Percentiles rank a stretch among this genome's conserved stretches.
Evolutionary conservation across 176 grass and related monocot genomes (phyloP).

Genomic region (Bromus sterilis): DNA sequence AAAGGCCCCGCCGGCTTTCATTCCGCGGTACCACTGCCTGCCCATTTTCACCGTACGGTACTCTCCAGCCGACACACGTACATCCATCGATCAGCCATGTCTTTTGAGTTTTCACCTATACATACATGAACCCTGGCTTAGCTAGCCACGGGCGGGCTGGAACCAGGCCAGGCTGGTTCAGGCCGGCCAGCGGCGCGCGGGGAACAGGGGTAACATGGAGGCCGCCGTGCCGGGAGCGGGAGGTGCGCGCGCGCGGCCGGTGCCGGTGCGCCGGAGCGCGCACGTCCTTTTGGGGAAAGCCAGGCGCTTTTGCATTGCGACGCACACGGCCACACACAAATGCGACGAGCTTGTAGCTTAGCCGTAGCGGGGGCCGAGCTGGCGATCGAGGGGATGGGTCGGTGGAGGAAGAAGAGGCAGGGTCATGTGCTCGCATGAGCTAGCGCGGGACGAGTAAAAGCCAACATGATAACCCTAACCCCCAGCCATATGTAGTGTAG

Average conservation of each 20-base stretch:
- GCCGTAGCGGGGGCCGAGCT: background rate
- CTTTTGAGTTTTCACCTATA: too few relatives aligned
- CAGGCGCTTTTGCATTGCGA: constrained; percentile 24
- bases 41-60: background rate
- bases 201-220: constrained; percentile 39
- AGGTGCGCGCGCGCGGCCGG: too few relatives aligned
- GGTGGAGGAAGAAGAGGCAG: constrained; percentile 10
- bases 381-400: background rate
- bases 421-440: constrained; percentile 37
- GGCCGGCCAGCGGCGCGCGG: background rate
- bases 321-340: background rate
- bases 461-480: background rate
- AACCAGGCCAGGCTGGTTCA: background rate
- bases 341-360: background rate
- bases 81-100: too few relatives aligned
- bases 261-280: constrained; percentile 1
- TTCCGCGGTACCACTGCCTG: constrained; percentile 21
- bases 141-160: too few relatives aligned
- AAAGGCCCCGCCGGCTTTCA: constrained; percentile 11
- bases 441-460: constrained; percentile 18
- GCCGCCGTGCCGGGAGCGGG: constrained; percentile 16
- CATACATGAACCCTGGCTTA: too few relatives aligned
- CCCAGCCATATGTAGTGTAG: background rate
- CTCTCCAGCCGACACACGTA: background rate
- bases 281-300: constrained; percentile 10